Evolutionary conservation across 129 eudicot species (phyloP), one percentile per base, ranked within the genome.

Genomic region (Saussurea involucrata): DNA sequence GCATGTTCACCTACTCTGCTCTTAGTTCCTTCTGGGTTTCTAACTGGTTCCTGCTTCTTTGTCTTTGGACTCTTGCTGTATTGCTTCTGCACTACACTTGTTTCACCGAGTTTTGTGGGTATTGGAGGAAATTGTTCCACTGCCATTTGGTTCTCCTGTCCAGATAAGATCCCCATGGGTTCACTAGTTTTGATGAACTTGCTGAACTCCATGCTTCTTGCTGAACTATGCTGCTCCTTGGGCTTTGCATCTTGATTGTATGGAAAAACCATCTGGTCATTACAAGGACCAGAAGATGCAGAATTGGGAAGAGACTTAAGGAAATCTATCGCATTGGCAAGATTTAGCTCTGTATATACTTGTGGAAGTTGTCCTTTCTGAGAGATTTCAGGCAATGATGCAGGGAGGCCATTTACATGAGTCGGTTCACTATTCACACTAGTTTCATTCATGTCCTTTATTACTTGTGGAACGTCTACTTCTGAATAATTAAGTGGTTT

Each of bases 291-390:
- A 36, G 44, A 36, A 36, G 44, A 36, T 36, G 44, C 69, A 27
- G 87, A 69, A 67, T 53, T 68, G 28, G 84, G 77, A 76, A 66
- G 70, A 75, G 84, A 63, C 46, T 82, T 63, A 36, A 57, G 31
- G 42, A 24, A 61, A 18, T 65, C 83, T 63, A 42, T 58, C 71
- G 81, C 81, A 73, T 22, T 60, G 10, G 68, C 3, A 68, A 86
- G 67, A 27, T 87, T 74, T 57, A 57, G 58, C 6, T 58, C 88
- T 21, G 86, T 24, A 70, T 61, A 58, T 7, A 42, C 36, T 40
- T 87, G 84, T 42, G 88, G 49, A 46, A 73, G 72, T 44, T 73
- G 80, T 66, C 78, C 88, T 57, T 42, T 46, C 32, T 44, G 73
- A 66, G 73, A 66, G 31, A 27, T 10, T 65, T 76, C 73, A 66